Evolutionary conservation across 352 stramenopile species (phyloP), one percentile per base, ranked within the genome.

Genomic region (Saprolegnia parasitica): DNA sequence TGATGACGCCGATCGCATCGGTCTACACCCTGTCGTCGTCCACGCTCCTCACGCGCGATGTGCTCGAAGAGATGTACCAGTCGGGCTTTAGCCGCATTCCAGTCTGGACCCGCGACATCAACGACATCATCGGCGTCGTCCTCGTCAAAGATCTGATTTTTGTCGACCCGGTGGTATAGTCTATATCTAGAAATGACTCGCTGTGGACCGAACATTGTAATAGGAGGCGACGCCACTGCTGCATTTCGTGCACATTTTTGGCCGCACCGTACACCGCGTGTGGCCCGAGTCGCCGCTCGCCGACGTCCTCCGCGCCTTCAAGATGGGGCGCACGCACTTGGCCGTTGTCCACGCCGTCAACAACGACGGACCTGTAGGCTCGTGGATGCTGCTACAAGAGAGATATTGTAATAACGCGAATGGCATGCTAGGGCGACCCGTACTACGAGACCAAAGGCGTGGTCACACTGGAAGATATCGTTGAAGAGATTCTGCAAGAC

Each of bases 401-500:
- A 78, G 77, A 80, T 55, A 77, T 76, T 56, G 74, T 72, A 29
- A 64, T 10, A 8, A n/a, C 4, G 5, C 45, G 54, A 40, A 1
- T 56, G 18, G 26, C 23, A 20, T 26, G 68, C n/a, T 40, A 94
- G 74, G 74, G 78, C 29, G 96, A 99, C 77, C 95, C 95, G 29
- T 97, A 96, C 57, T 99, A 99, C 75, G 90, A 98, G 76, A 81
- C 99, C 18, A 96, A 96, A 56, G 97, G 96, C 4, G 88, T 99
- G 24, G 93, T 99, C 42, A 99, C 97, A 5, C 76, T 99, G 24
- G 96, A 99, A 77, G 97, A 99, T 77, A 98, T 99, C 57, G 94
- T 99, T 45, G 96, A 99, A 73, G 90, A 98, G 67, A 99, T 99
- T 72, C 76, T 99, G 40, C 83, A 92, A 71, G 91, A 97, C 73